Base-by-base conservation (phyloP, 192 early-diverging fungal genomes). In the Backusella mclennaniae region DNA sequence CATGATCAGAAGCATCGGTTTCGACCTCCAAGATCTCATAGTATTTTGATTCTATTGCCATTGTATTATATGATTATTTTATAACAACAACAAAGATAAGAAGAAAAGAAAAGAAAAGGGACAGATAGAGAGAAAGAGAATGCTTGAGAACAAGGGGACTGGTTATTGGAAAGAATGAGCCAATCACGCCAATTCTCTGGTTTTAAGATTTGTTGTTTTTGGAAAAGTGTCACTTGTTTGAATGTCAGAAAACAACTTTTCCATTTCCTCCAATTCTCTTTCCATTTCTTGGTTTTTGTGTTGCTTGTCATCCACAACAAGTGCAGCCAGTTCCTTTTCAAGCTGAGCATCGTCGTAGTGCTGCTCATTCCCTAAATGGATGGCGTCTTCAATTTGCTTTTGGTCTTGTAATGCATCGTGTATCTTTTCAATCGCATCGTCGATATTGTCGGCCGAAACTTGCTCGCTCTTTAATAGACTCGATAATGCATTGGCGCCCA, bases 391-490 rank as follows among this genome's bases (percentile, higher is more conserved):
- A 29, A 92, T 85, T 66, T 92, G 88, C 14, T 84, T 67, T 36
- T 91, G 89, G 69, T 90, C 90, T 21, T 88, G 86, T 29, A 92
- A 83, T 1, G 82, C 81, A 8, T 90, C 91, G n/a, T 88, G 83
- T 17, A 93, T 67, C 17, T 77, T 85, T 44, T 90, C 90, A 86
- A 92, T 91, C 11, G 87, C 85, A 15, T 78, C 73, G 8, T 89
- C 87, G 7, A 93, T 87, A 0, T 72, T 75, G 15, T 89, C 86
- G 23, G 74, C 80, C 86, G 33, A 33, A 0, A 93, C 75, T 3
- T 84, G 78, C 21, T 80, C 76, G 23, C 66, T 75, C 0, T 71
- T 75, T 52, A 93, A 77, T 9, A 92, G 76, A n/a, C 77, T 66
- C 12, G 84, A 77, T 19, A 93, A 76, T 33, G 91, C 79, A 75